Percentiles rank a stretch among this genome's conserved stretches.
Evolutionary conservation across 2,329 filamentous ascomycete species (phyloP).

Genomic region (Dothidotthia symphoricarpi): DNA sequence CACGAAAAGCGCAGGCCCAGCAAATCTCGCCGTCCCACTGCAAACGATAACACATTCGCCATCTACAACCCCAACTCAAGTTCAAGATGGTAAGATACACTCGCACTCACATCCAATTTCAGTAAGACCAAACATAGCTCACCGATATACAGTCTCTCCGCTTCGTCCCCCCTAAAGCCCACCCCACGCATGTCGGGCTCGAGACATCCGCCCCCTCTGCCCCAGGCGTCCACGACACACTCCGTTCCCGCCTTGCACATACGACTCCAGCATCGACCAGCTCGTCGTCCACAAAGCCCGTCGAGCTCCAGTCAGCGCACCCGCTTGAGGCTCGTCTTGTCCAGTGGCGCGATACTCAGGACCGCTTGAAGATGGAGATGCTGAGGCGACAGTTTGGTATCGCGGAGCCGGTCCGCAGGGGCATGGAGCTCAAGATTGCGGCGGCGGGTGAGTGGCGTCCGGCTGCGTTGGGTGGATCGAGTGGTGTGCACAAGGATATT

Average conservation of each 20-base stretch:
- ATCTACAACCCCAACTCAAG: neutral
- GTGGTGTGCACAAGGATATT: slow-evolving; percentile 84
- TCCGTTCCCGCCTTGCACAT: slow-evolving; percentile 76
- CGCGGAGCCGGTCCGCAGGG: slow-evolving; percentile 84
- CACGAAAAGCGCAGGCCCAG: no score
- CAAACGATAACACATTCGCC: no score
- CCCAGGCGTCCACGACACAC: slow-evolving; percentile 88
- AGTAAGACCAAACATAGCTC: neutral
- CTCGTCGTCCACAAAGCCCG: slow-evolving; percentile 27
- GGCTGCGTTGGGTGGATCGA: slow-evolving; percentile 62
- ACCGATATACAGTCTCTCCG: slow-evolving; percentile 66
- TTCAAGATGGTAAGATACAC: slow-evolving; percentile 15
- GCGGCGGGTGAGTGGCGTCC: slow-evolving; percentile 78
- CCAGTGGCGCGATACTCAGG: slow-evolving; percentile 87
- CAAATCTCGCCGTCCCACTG: no score
- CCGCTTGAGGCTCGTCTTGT: slow-evolving; percentile 88
- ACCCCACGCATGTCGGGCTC: slow-evolving; percentile 58
- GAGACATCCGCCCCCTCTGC: slow-evolving; percentile 74
- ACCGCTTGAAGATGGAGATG: slow-evolving; percentile 80
- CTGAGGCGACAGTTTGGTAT: slow-evolving; percentile 87
- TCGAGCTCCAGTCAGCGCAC: slow-evolving; percentile 66
- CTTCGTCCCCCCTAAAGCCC: slow-evolving; percentile 70
- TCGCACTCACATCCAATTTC: neutral
- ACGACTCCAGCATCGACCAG: slow-evolving; percentile 37
- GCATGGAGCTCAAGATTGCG: slow-evolving; percentile 93